Evolutionary conservation across 1,139 yeast genomes (phyloP), one percentile per base, ranked within the genome.

Genomic region (Candida glucosophila): DNA sequence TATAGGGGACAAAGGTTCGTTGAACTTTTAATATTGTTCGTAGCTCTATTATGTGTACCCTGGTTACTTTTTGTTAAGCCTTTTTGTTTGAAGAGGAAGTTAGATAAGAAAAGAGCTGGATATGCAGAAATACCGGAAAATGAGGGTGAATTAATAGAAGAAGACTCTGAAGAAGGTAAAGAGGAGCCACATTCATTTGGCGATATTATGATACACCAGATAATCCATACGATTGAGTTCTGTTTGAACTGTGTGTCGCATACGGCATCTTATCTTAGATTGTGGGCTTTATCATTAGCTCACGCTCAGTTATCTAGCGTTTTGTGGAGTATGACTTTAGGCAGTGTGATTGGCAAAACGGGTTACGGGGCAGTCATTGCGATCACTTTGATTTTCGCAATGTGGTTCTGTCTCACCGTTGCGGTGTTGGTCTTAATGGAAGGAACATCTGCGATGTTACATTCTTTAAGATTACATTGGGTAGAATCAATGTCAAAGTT

Each of bases 391-490:
- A 56, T 78, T 43, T 80, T 80, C 50, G 83, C 74, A 22, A 72
- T 80, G 79, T 80, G 92, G 92, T 78, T 80, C 49, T 66, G 67
- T 4, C 58, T 80, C 39, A 77, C 90, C 0, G 80, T 78, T 16
- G 71, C 73, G 43, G 78, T 80, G 35, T 64, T 80, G 49, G 92
- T 80, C 14, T 56, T 76, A 28, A 80, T 80, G 92, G 92, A 80
- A 54, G 92, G 92, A 39, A 80, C 92, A 0, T 78, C 88, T 19
- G 92, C 92, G 22, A 80, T 80, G 92, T 66, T 80, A 49, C 92
- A 80, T 51, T 74, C 88, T 15, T 67, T 80, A 48, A 75, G 92
- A 64, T 66, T 80, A 47, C 92, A 80, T 49, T 80, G 92, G 92
- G 92, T 80, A 30, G 92, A 80, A 51, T 73, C 86, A 20, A 80